Evolutionary conservation across 768 basidiomycete genomes (phyloP).

Genomic region (Dentipellis fragilis): DNA sequence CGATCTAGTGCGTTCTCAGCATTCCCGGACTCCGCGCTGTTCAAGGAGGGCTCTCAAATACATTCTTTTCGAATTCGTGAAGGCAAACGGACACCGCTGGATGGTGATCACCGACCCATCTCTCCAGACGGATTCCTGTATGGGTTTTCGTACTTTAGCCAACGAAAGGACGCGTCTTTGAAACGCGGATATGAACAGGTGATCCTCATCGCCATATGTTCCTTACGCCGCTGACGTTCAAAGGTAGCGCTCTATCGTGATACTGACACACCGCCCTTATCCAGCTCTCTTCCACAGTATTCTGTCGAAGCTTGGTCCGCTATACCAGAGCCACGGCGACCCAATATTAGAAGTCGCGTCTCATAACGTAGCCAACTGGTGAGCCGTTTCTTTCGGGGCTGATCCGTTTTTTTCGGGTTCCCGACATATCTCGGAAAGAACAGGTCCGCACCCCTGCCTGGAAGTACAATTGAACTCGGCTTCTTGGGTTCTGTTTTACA

Average conservation of each 20-base stretch:
- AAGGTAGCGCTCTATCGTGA: constrained; percentile 64
- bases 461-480: constrained; percentile 64
- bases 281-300: constrained; percentile 71
- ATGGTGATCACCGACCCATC: constrained; percentile 26
- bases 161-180: constrained; percentile 49
- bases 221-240: constrained; percentile 10
- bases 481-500: constrained; percentile 72
- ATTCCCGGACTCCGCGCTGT: constrained; percentile 83
- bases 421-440: constrained; percentile 27
- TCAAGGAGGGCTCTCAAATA: constrained; percentile 72
- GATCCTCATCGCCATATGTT: not conserved
- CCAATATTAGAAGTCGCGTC: constrained; percentile 82
- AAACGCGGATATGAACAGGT: constrained; percentile 82
- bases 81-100: constrained; percentile 13
- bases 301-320: constrained; percentile 62
- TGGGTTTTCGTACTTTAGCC: constrained; percentile 71
- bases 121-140: constrained; percentile 59
- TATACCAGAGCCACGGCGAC: constrained; percentile 62
- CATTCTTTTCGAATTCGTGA: constrained; percentile 82
- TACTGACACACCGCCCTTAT: constrained; percentile 71
- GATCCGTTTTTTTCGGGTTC: not conserved
- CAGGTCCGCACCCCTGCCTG: constrained; percentile 73
- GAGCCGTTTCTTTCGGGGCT: constrained; percentile 19
- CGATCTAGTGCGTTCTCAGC: constrained; percentile 73
- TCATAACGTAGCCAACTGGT: constrained; percentile 81